Base-by-base conservation (phyloP, 805 yeast genomes). In the Cyberlindnera petersonii region DNA sequence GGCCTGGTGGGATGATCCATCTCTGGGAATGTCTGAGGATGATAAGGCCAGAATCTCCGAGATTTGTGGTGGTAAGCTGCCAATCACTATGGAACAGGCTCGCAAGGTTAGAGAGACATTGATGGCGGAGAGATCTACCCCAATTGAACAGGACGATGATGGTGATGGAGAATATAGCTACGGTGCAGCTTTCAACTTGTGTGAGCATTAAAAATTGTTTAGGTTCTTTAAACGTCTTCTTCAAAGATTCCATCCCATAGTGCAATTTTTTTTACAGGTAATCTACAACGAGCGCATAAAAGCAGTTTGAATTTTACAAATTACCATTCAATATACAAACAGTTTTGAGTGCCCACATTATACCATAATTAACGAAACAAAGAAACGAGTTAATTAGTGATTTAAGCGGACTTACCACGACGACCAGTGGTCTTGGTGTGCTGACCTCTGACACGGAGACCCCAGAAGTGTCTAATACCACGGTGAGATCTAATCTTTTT, bases 381-480 rank as follows among this genome's bases (percentile, higher is more conserved):
- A 33, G 16, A 30, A 24, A 15, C 11, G 8, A 27, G 26, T 40
- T 35, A 40, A 28, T 23, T 22, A 30, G 33, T 21, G 21, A 43
- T 35, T 44, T 37, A 31, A 47, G 47, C 53, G 42, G 49, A 33
- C 42, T 71, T 74, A 64, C 82, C 82, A 66, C 95, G 89, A 80
- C 98, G 88, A 73, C 97, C 95, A 65, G 99, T 93, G 72, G 98
- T 91, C 86, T 93, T 93, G 83, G 99, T 93, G 81, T 93, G 99
- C 82, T 93, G 98, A 79, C 98, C 98, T 83, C 98, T 88, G 74
- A 94, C 98, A 81, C 93, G 93, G 72, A 93, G 79, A 72, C 97
- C 97, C 98, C 97, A 93, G 91, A 82, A 89, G 82, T 93, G 99
- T 84, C 99, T 88, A 75, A 93, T 84, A 91, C 99, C 99, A 77